Evolutionary conservation across 768 basidiomycete genomes (phyloP).

Genomic region (Roridomyces roridus): DNA sequence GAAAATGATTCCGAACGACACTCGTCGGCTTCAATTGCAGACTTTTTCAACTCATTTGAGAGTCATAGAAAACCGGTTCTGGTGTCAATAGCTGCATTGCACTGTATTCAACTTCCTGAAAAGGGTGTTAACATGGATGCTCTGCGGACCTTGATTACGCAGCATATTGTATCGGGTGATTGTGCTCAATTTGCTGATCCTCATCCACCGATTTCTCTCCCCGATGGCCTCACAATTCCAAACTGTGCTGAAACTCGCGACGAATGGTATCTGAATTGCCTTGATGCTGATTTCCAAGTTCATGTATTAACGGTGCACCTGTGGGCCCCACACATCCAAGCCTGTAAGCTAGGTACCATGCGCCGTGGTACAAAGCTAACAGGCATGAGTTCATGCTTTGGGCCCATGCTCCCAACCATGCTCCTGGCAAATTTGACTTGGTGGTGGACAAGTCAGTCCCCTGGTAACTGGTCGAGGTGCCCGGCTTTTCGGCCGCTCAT

Average conservation of each 20-base stretch:
- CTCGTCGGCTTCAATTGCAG: neutral
- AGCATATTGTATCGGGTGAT: neutral
- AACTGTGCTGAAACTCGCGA: neutral
- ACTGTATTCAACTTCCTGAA: neutral
- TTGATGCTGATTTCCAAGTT: neutral
- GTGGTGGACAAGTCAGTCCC: too few relatives aligned
- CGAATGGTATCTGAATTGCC: neutral
- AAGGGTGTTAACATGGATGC: neutral
- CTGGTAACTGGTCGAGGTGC: too few relatives aligned
- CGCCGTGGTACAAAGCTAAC: too few relatives aligned
- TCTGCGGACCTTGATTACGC: neutral
- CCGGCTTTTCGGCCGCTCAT: too few relatives aligned
- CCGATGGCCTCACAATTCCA: neutral
- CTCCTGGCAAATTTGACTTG: too few relatives aligned
- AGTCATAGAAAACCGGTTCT: too few relatives aligned
- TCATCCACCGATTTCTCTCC: neutral
- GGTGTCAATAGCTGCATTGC: neutral
- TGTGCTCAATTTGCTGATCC: neutral
- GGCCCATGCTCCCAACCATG: too few relatives aligned
- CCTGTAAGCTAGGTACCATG: too few relatives aligned
- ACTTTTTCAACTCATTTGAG: too few relatives aligned
- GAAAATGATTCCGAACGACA: neutral
- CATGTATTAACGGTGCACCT: too few relatives aligned
- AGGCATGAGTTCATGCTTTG: too few relatives aligned
- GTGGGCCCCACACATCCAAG: too few relatives aligned